Evolutionary conservation across 2,329 filamentous ascomycete genomes (phyloP).

Genomic region (Cladorrhinum sp.): DNA sequence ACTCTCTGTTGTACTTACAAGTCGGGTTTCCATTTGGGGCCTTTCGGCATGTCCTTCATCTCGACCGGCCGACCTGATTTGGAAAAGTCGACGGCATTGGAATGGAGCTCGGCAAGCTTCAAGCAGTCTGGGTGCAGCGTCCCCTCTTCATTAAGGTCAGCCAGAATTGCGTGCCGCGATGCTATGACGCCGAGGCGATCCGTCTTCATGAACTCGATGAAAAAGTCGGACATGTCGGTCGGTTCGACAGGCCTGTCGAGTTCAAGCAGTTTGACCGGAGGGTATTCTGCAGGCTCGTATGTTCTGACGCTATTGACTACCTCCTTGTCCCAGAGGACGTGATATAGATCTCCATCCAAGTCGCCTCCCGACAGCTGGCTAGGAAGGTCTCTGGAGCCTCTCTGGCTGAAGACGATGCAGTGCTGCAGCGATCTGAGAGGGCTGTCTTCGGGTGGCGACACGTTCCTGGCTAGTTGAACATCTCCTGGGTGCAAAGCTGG

Average conservation of each 20-base stretch:
- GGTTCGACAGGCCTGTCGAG: conserved; percentile 58
- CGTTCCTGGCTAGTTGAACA: conserved; percentile 62
- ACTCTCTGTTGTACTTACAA: conserved; percentile 54
- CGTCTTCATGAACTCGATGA: conserved; percentile 71
- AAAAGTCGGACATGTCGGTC: conserved; percentile 74
- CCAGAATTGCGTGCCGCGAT: conserved; percentile 59
- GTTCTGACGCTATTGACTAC: conserved; percentile 40
- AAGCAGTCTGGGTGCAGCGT: conserved; percentile 51
- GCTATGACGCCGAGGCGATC: conserved; percentile 66
- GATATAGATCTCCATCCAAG: conserved; percentile 78
- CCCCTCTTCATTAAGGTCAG: conserved; percentile 54
- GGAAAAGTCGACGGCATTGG: conserved; percentile 71
- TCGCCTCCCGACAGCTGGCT: conserved; percentile 79
- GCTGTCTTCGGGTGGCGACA: conserved; percentile 57
- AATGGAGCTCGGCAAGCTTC: conserved; percentile 61
- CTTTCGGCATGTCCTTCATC: conserved; percentile 40
- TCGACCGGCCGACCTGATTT: conserved; percentile 66
- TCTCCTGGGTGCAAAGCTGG: conserved; percentile 82
- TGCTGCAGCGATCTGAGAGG: conserved; percentile 63
- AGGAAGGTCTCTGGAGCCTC: conserved; percentile 69
- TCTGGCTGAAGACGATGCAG: conserved; percentile 73
- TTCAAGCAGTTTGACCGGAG: conserved; percentile 51
- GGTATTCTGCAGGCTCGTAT: conserved; percentile 67
- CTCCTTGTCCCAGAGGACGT: conserved; percentile 67
- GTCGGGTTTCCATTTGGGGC: conserved; percentile 46